These are phyloP conservation scores for Hymenoscyphus occultus DNA, from an alignment of 2,329 filamentous ascomycete species.

Conservation along the genomic window DNA sequence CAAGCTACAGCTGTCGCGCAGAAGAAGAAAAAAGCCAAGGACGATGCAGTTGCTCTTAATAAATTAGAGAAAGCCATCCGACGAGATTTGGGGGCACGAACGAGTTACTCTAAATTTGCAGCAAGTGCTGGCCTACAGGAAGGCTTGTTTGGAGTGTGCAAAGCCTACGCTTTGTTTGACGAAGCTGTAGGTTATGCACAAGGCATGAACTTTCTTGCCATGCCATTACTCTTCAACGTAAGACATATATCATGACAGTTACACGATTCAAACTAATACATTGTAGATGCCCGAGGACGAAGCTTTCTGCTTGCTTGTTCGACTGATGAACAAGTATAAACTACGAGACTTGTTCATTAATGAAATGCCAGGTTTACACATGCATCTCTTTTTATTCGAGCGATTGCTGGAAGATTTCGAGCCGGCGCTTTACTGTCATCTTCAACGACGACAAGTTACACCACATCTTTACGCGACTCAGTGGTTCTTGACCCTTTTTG, in stretches of 20 bases:
- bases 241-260: constrained; percentile 35
- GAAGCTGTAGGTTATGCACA: constrained; percentile 95
- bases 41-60: constrained; percentile 68
- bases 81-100: constrained; percentile 85
- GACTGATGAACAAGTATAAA: constrained; percentile 95
- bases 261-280: constrained; percentile 24
- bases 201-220: constrained; percentile 97
- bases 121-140: constrained; percentile 89
- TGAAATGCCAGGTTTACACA: constrained; percentile 94
- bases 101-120: constrained; percentile 95
- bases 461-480: constrained; percentile 95
- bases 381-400: constrained; percentile 93
- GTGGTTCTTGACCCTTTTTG: constrained; percentile 98
- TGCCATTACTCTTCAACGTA: constrained; percentile 93
- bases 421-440: constrained; percentile 90
- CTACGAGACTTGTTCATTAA: constrained; percentile 89
- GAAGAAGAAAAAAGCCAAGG: constrained; percentile 74
- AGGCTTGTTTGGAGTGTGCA: constrained; percentile 91
- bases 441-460: constrained; percentile 81
- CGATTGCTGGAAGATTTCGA: constrained; percentile 89
- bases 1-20: constrained; percentile 63
- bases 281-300: constrained; percentile 90
- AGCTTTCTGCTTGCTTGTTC: constrained; percentile 88
- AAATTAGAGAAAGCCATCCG: constrained; percentile 91
- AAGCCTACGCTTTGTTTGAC: constrained; percentile 94